Base-by-base conservation (phyloP, 1,284 basidiomycete genomes). In the Moesziomyces aphidis region DNA sequence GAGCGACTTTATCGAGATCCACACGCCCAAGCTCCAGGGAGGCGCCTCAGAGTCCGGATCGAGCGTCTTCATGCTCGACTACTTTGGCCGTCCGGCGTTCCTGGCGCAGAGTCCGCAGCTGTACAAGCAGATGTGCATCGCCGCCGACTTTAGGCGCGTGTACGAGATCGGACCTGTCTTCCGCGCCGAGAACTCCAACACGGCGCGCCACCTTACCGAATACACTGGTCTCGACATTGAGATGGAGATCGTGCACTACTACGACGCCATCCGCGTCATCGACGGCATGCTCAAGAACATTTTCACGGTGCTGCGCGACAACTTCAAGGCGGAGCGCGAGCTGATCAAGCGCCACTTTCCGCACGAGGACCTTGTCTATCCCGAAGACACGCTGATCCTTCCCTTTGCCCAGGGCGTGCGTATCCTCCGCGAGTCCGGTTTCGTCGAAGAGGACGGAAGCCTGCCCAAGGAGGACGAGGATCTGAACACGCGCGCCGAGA, bases 321-420 rank as follows among this genome's bases (percentile, higher is more conserved):
- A 75, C 46, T 78, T 74, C 61, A 62, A 64, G 43, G 19, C 62
- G 17, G 73, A 77, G 47, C 50, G 77, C 42, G 75, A 79, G 46
- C 61, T 71, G 21, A 71, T 81, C 54, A 74, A 71, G 54, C 61
- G 70, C 5, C 69, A 74, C 51, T 83, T 75, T 47, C 76, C 76
- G 11, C 71, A 75, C 62, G 55, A 78, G 9, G 79, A 81, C 47
- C 73, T 81, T 39, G 81, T 77, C n/a, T 86, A 83, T 75, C 77
- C 85, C 9, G 83, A 85, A 26, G 78, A 86, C 73, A 86, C 86
- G 28, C 82, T 86, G 51, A 82, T 85, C 43, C 85, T 99, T 53
- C 90, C 91, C 8, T 97, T 95, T 87, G 90, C 88, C 62, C 91
- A 99, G 81, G 96, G 94, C 4, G 90, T 95, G 55, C 90, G 93